Evolutionary conservation across 2,329 filamentous ascomycete genomes (phyloP), one percentile per base, ranked within the genome.

Genomic region (Aquanectria penicillioides): DNA sequence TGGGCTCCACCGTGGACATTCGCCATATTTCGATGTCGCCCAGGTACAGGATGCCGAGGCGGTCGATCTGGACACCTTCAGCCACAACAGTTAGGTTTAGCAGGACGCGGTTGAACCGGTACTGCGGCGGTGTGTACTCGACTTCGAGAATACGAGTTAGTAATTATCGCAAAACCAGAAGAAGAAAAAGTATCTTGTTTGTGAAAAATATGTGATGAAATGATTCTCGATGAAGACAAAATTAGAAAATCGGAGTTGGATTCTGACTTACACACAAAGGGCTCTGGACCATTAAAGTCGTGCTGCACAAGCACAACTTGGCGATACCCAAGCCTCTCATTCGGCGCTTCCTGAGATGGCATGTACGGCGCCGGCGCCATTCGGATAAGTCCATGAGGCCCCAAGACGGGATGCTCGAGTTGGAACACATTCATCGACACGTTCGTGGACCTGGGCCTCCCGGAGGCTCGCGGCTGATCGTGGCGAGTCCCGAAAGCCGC

Each of bases 1-100:
- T 92, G 1, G 92, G 91, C 76, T 96, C 90, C 4, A 92, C 90
- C 1, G 92, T 96, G 5, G 91, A 93, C 2, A 91, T 94, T 20
- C 92, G 83, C 81, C 90, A 95, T n/a, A 96, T 83, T 72, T 96
- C 92, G 9, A 85, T 87, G 72, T 94, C 90, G 34, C 86, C 87
- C 31, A 95, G 80, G 68, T 89, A 95, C 83, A 95, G 88, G 26
- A 89, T 74, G 4, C 87, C 92, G 8, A 94, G 81, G 33, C 92
- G 84, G 72, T 96, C 92, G 74, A 85, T 94, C 67, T 96, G 92
- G 3, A 85, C 83, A 1, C 92, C 92, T 61, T 80, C 78, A 9
- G 89, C 91, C 1, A 85, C 86, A 12, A 91, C 88, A 0, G 90
- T 94, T 65, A 95, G 84, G 69, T 93, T 93, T 74, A 95, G 86